Conservation (phyloP, 2,329 filamentous ascomycete genomes). For the Penicillium verrucosum region DNA sequence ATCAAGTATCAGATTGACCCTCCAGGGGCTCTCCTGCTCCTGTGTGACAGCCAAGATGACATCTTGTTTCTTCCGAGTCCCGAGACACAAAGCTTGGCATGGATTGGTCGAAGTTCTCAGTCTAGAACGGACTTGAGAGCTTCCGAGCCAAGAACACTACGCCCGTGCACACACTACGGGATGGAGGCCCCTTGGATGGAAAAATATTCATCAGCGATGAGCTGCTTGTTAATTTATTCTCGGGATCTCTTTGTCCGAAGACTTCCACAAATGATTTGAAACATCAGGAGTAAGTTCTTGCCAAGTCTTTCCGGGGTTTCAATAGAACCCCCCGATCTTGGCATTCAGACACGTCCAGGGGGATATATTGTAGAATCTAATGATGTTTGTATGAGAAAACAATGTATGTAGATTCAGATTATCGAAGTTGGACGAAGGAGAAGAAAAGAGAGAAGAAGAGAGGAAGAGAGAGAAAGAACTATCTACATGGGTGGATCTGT, state of each 20-base stretch:
- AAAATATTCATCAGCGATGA: not conserved
- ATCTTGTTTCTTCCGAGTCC: not conserved
- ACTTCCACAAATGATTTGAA: conserved; percentile 13
- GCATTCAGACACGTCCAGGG: conserved; percentile 6
- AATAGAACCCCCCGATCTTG: conserved; percentile 5
- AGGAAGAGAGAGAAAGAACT: too few species aligned
- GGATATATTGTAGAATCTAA: too few species aligned
- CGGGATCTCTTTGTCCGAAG: not conserved
- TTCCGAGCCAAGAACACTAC: not conserved
- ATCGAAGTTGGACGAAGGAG: too few species aligned
- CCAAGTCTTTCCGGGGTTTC: conserved; percentile 15
- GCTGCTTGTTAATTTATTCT: not conserved
- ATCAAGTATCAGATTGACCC: conserved; percentile 9
- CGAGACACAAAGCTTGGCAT: conserved; percentile 10
- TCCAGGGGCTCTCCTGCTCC: not conserved
- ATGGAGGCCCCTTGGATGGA: not conserved
- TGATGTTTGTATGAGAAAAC: too few species aligned
- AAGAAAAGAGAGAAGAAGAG: too few species aligned
- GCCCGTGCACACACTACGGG: not conserved
- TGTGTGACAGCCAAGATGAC: not conserved
- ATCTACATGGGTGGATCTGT: too few species aligned
- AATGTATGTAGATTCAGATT: too few species aligned
- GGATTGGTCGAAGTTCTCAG: not conserved
- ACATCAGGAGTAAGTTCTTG: not conserved
- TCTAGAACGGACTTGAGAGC: not conserved